phyloP scores from a whole-genome alignment of 495 filamentous ascomycete genomes.

The Tetracladium setigerum region DNA sequence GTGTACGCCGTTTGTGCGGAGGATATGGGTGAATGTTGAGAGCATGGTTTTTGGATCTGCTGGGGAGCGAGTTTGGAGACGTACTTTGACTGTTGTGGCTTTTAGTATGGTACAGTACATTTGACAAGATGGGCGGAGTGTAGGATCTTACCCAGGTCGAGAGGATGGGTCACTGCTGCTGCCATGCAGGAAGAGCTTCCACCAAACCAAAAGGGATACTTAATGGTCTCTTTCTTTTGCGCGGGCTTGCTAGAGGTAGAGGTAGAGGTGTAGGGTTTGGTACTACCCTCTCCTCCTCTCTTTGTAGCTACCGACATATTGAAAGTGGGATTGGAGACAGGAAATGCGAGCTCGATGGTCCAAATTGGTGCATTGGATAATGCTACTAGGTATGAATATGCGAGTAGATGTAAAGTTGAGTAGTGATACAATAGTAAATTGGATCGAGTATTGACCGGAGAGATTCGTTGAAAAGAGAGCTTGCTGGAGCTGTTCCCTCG shows the following conservation, averaged over 20 bases:
- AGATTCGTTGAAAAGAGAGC: too few species aligned
- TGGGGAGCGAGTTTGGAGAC: slow-evolving; percentile 73
- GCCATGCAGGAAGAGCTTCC: slow-evolving; percentile 87
- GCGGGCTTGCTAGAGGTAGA: neutral
- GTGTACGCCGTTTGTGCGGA: slow-evolving; percentile 52
- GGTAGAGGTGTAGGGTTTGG: too few species aligned
- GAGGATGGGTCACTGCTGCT: slow-evolving; percentile 81
- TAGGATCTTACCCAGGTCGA: slow-evolving; percentile 62
- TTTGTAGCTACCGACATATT: too few species aligned
- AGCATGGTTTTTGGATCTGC: slow-evolving; percentile 65
- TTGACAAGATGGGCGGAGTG: neutral
- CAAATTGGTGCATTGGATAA: too few species aligned
- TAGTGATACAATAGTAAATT: too few species aligned
- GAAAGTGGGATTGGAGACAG: too few species aligned
- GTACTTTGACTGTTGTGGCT: slow-evolving; percentile 49
- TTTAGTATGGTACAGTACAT: slow-evolving; percentile 19
- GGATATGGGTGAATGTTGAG: slow-evolving; percentile 71
- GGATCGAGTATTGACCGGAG: too few species aligned
- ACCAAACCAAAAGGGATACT: slow-evolving; percentile 91
- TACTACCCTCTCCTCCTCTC: too few species aligned
- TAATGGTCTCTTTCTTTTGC: slow-evolving; percentile 34
- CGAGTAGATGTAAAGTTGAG: too few species aligned
- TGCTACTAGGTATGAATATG: too few species aligned
- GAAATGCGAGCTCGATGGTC: too few species aligned
- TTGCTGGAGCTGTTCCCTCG: too few species aligned